Evolutionary conservation across 192 early-diverging fungal genomes (phyloP), one percentile per base, ranked within the genome.

Genomic region (Spinellus fusiger): DNA sequence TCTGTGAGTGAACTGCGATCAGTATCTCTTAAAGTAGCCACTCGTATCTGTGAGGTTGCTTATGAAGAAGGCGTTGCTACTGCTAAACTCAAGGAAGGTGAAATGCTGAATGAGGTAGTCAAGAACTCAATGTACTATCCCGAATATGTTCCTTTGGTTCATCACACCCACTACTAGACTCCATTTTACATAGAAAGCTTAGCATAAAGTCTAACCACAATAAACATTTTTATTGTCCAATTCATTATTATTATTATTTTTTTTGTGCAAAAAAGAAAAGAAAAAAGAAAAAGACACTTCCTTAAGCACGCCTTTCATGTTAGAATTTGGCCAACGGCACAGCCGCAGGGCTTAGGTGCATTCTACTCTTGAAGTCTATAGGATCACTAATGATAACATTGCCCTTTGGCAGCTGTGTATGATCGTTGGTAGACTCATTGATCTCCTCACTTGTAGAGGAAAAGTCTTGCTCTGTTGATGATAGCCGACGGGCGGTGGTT

Each of bases 1-100:
- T 77, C 80, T 49, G 70, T 98, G 37, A 79, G 77, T 29, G 87
- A 93, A 46, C 94, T 98, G 61, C 89, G 96, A 54, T 84, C 92
- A 49, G 86, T 90, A 15, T 89, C 86, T 35, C 84, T 89, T 1
- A 71, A 86, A 69, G 80, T 98, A 6, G 90, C 93, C 27, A 84
- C 88, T 0, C 89, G 87, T 37, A 89, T 98, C 29, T 79, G 88
- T 46, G 66, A 81, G 23, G 66, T 77, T 37, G 77, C 75, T 5
- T 68, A 71, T 38, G 69, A 68, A 9, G 68, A 76, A 40, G 71
- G 71, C 15, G 37, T 79, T 20, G 77, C 77, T 1, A 69, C 61
- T 49, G 72, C 69, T 0, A 59, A 61, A n/a, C 25, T 71, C 18
- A 59, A 54, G 6, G 54, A 63, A 10, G 76, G 73, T 23, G 61